Evolutionary conservation across 495 filamentous ascomycete species (phyloP).

Genomic region (Xylaria longipes): DNA sequence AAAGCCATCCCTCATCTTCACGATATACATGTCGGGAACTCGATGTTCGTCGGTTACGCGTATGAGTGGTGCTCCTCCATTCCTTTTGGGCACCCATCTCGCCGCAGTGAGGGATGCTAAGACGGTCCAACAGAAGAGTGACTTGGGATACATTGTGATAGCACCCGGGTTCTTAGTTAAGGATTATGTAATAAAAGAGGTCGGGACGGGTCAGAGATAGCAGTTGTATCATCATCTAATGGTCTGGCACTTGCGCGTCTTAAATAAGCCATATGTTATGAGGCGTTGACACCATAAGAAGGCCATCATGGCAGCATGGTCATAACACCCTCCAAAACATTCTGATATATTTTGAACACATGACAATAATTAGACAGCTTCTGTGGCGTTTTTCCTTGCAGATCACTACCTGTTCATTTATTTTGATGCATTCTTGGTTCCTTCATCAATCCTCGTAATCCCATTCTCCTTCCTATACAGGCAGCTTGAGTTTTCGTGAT

Average conservation of each 20-base stretch:
- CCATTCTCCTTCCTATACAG: constrained; percentile 21
- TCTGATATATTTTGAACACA: background rate
- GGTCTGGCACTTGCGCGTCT: background rate
- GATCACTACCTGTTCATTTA: constrained; percentile 11
- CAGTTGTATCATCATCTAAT: background rate
- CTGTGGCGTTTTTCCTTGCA: background rate
- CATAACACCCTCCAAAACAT: background rate
- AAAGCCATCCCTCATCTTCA: constrained; percentile 18
- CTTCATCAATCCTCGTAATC: background rate
- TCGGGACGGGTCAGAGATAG: background rate
- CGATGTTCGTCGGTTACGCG: background rate
- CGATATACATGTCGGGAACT: constrained; percentile 2
- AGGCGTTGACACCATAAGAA: background rate
- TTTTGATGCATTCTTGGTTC: background rate
- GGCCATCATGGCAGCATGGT: background rate
- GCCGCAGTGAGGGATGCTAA: background rate
- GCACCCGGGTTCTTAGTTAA: background rate
- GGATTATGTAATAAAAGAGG: background rate
- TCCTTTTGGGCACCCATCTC: constrained; percentile 18
- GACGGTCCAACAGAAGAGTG: background rate
- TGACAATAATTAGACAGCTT: background rate
- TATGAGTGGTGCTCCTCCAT: constrained; percentile 9
- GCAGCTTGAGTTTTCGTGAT: background rate
- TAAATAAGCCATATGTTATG: background rate
- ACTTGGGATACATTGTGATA: constrained; percentile 6